Evolutionary conservation across 2,329 filamentous ascomycete genomes (phyloP).

Genomic region (Pseudogymnoascus destructans): DNA sequence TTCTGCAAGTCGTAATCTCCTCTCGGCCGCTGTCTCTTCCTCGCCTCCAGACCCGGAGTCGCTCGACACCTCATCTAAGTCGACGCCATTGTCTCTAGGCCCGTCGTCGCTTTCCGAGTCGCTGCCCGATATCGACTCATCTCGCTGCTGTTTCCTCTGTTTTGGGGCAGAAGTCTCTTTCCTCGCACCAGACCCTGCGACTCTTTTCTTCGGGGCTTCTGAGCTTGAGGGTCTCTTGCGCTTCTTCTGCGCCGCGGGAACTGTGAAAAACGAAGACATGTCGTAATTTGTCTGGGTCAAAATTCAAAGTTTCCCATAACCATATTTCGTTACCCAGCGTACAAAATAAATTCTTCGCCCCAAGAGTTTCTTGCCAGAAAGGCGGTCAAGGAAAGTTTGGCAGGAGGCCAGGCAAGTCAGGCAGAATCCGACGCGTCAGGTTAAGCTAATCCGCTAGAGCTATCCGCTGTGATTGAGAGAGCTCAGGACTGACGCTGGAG

Average conservation of each 20-base stretch:
- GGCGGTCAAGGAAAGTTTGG: constrained; percentile 5
- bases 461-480: constrained; percentile 4
- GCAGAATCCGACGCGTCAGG: constrained; percentile 10
- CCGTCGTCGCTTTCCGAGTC: constrained; percentile 56
- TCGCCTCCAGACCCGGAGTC: constrained; percentile 55
- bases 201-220: constrained; percentile 45
- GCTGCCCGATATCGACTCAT: constrained; percentile 70
- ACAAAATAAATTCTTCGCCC: constrained; percentile 11
- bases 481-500: constrained; percentile 7
- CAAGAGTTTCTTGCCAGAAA: constrained; percentile 9
- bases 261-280: constrained; percentile 95
- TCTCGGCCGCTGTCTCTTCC: constrained; percentile 79
- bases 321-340: not conserved
- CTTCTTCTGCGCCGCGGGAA: constrained; percentile 78
- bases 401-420: constrained; percentile 8
- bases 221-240: constrained; percentile 56
- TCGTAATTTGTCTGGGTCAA: constrained; percentile 8
- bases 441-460: constrained; percentile 10
- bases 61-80: constrained; percentile 27
- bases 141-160: constrained; percentile 34
- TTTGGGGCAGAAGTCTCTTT: constrained; percentile 33
- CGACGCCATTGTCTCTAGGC: constrained; percentile 34
- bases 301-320: not conserved
- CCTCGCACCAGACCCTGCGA: constrained; percentile 31
- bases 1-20: constrained; percentile 75